Evolutionary conservation across 2,329 filamentous ascomycete species (phyloP).

Genomic region (Pleurostoma richardsiae): DNA sequence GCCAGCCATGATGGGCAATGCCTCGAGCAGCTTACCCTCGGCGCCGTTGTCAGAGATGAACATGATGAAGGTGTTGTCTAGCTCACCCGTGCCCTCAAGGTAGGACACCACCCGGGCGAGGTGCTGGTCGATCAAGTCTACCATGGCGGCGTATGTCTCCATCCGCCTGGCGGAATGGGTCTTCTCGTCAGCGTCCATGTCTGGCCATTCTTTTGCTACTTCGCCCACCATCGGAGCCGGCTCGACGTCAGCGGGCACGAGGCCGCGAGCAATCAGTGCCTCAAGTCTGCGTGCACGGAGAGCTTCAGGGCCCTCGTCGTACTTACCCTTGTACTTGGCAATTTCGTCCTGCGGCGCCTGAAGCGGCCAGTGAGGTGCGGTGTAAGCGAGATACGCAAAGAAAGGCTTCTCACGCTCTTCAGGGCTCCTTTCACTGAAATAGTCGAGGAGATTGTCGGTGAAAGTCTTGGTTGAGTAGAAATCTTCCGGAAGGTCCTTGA

Average conservation of each 20-base stretch:
- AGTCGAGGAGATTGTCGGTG: constrained; percentile 44
- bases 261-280: constrained; percentile 49
- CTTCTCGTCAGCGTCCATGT: constrained; percentile 37
- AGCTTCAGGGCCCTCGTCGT: constrained; percentile 54
- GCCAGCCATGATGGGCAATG: constrained; percentile 8
- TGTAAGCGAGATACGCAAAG: constrained; percentile 57
- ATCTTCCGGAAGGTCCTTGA: constrained; percentile 37
- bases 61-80: constrained; percentile 59
- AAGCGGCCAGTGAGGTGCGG: constrained; percentile 59
- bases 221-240: constrained; percentile 44
- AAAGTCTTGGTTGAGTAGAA: constrained; percentile 51
- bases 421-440: constrained; percentile 39
- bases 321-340: constrained; percentile 52
- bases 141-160: constrained; percentile 61
- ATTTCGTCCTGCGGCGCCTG: constrained; percentile 51
- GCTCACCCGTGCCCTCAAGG: constrained; percentile 48
- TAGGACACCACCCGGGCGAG: constrained; percentile 57
- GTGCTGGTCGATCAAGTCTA: constrained; percentile 55
- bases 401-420: constrained; percentile 37
- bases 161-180: constrained; percentile 45
- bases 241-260: constrained; percentile 44
- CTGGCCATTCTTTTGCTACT: constrained; percentile 39
- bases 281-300: constrained; percentile 47
- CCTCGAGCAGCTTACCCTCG: constrained; percentile 17
- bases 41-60: constrained; percentile 56